A percentile compares a stretch with the other conserved stretches of the same genome.
Evolutionary conservation across 2,329 filamentous ascomycete species (phyloP).

Genomic region (Fusarium duplospermum): DNA sequence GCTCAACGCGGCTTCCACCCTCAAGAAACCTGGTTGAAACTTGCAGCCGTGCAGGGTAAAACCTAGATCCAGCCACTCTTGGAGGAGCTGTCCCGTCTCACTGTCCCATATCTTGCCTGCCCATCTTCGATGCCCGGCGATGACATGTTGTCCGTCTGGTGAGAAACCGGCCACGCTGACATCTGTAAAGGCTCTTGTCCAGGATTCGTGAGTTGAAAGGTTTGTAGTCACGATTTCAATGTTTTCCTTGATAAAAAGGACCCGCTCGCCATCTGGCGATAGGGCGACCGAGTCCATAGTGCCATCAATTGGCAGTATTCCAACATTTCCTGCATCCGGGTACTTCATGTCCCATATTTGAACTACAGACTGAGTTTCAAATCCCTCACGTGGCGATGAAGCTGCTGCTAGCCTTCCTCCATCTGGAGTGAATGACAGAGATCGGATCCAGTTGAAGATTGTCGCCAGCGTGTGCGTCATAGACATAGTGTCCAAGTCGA

Average conservation of each 20-base stretch:
- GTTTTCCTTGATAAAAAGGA: neutral
- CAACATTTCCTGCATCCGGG: neutral
- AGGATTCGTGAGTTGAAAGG: neutral
- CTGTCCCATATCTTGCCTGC: neutral
- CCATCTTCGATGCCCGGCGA: neutral
- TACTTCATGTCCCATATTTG: neutral
- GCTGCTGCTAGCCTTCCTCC: neutral
- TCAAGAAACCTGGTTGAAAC: neutral
- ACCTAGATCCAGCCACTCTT: neutral
- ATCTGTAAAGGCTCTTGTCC: neutral
- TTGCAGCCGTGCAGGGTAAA: neutral
- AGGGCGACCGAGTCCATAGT: neutral
- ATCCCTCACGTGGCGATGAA: neutral
- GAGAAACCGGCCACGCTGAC: neutral
- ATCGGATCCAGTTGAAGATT: neutral
- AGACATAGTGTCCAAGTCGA: neutral
- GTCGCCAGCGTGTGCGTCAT: neutral
- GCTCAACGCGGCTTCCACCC: neutral
- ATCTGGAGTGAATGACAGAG: neutral
- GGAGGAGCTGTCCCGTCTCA: neutral
- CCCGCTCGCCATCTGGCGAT: neutral
- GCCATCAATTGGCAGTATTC: neutral
- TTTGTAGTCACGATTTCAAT: neutral
- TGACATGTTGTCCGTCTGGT: neutral
- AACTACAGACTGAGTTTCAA: neutral